Evolutionary conservation across 495 filamentous ascomycete species (phyloP).

Genomic region (Penicillium manginii): DNA sequence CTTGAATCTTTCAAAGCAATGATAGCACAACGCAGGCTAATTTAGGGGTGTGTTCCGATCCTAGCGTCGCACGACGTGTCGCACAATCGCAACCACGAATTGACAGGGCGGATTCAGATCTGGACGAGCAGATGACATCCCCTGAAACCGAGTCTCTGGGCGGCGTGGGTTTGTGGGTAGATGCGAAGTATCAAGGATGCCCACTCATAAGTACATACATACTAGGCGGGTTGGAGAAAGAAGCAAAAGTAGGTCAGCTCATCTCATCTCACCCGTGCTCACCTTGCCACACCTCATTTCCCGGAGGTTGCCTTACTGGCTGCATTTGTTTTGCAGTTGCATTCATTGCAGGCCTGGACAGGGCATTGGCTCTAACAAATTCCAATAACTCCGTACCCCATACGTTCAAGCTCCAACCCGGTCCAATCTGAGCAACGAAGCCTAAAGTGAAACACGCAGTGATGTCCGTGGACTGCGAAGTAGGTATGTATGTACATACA

Average conservation of each 20-base stretch:
- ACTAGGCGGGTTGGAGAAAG: not conserved
- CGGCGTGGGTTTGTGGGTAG: not conserved
- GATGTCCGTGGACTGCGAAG: too few relatives aligned
- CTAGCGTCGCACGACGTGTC: constrained; percentile 25
- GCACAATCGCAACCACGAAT: constrained; percentile 18
- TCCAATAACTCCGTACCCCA: not conserved
- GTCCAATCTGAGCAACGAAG: not conserved
- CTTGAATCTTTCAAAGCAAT: constrained; percentile 1
- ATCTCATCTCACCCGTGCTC: not conserved
- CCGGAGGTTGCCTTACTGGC: constrained; percentile 5
- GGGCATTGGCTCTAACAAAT: constrained; percentile 8
- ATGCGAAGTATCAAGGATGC: too few relatives aligned
- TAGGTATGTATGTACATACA: too few relatives aligned
- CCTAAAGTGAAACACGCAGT: not conserved
- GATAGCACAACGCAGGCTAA: constrained; percentile 5
- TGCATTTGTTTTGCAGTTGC: not conserved
- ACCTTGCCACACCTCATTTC: too few relatives aligned
- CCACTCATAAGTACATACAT: too few relatives aligned
- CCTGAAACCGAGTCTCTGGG: not conserved
- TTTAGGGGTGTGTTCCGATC: constrained; percentile 18
- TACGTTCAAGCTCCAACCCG: not conserved
- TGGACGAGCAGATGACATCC: constrained; percentile 22
- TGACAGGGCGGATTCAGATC: constrained; percentile 27
- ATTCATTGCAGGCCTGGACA: constrained; percentile 7
- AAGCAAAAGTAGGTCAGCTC: constrained; percentile 4